Base-by-base conservation (phyloP, 768 basidiomycete species). In the Pisolithus sp. region DNA sequence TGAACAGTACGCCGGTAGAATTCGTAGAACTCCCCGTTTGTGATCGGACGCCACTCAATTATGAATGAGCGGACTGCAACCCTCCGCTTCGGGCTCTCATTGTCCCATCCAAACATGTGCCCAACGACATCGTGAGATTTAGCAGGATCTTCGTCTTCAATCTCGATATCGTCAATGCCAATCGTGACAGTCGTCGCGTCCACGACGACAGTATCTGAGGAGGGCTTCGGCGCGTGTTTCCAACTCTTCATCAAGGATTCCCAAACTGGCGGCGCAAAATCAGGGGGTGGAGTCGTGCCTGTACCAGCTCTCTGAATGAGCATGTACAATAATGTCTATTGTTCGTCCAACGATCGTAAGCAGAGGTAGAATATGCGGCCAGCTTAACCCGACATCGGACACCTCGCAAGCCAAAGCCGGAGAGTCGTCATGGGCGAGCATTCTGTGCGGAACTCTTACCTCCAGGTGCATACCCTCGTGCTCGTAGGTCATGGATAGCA, bases 61-160 rank as follows among this genome's bases (percentile, higher is more conserved):
- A 74, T 76, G 74, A 97, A 93, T 55, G 77, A 53, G 38, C 69
- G 73, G 30, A 96, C 83, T 0, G 76, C 57, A n/a, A 85, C 79
- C 13, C 61, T 63, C 21, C 83, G 72, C 56, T 73, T 71, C 2
- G 93, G 91, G 57, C 84, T 76, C 70, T 99, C 96, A 59, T 92
- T 93, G 65, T 99, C 96, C 96, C 95, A 93, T 0, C 93, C 93
- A 67, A 89, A 92, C 51, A 85, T 81, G 60, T 94, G 85, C 7
- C 68, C 69, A 17, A 68, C 64, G 41, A 78, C 65, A 21, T 79
- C 74, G 0, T 66, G 60, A 3, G 68, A 60, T 17, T 67, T 63
- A 2, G 56, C 60, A 1, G 63, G 47, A 41, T 63, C 54, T 0
- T 55, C 57, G 62, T 97, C 93, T 7, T 87, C 79, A 0, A 64